Conservation (phyloP, 192 early-diverging fungal genomes). For the Backusella mclennaniae region DNA sequence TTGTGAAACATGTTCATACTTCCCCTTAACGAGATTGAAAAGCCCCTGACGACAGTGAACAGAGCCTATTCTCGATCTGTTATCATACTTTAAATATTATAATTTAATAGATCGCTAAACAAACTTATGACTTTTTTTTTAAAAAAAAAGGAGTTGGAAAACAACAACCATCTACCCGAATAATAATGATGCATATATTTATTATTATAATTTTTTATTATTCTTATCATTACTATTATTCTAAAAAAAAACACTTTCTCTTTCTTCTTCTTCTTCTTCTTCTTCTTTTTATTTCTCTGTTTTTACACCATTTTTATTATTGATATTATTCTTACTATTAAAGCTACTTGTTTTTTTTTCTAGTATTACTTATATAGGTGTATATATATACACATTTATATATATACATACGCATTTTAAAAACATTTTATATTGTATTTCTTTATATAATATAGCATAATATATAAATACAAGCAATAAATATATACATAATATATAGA, state of each 20-base stretch:
- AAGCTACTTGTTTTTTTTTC: not conserved
- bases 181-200: not conserved
- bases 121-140: conserved; percentile 1
- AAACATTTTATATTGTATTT: too few species aligned
- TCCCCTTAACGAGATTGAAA: not conserved
- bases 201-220: too few species aligned
- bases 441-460: too few species aligned
- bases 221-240: not conserved
- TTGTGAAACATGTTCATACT: not conserved
- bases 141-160: not conserved
- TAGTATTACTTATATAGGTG: too few species aligned
- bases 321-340: not conserved
- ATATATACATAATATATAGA: too few species aligned
- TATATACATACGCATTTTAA: too few species aligned
- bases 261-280: too few species aligned
- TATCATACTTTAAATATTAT: not conserved
- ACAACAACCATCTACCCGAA: not conserved
- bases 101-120: not conserved
- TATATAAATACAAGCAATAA: too few species aligned
- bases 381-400: too few species aligned
- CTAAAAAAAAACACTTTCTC: too few species aligned
- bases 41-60: not conserved
- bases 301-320: too few species aligned
- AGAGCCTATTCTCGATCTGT: not conserved
- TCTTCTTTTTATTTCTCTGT: too few species aligned